Evolutionary conservation across 2,329 filamentous ascomycete species (phyloP).

Genomic region (Beauveria varroae): DNA sequence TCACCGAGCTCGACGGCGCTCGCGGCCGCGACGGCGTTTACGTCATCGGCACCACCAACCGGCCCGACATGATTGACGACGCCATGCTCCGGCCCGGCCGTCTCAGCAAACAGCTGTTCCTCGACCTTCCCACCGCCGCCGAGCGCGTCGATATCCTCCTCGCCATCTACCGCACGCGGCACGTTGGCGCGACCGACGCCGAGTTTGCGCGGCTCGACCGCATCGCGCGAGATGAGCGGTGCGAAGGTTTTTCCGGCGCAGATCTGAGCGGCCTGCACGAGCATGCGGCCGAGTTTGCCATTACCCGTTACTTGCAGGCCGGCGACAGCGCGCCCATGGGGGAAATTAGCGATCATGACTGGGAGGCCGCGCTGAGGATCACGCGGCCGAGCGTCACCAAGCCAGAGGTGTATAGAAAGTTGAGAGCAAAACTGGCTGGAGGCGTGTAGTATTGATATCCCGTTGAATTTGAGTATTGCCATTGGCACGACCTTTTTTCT

Average conservation of each 20-base stretch:
- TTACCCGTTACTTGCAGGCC: conserved; percentile 29
- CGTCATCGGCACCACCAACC: conserved; percentile 89
- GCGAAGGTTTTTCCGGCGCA: conserved; percentile 68
- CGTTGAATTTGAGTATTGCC: background rate
- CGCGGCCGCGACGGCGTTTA: conserved; percentile 77
- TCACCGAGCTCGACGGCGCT: conserved; percentile 89
- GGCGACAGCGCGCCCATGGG: conserved; percentile 12
- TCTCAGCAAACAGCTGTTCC: conserved; percentile 79
- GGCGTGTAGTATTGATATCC: background rate
- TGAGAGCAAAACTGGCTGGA: conserved; percentile 24
- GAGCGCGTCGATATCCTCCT: conserved; percentile 81
- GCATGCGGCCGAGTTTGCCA: conserved; percentile 45
- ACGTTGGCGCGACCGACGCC: conserved; percentile 30
- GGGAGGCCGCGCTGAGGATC: conserved; percentile 43
- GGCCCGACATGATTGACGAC: conserved; percentile 92
- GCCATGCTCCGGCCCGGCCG: conserved; percentile 91
- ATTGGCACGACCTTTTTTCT: background rate
- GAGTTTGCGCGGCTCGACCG: conserved; percentile 47
- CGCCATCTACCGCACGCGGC: conserved; percentile 50
- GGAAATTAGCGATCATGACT: conserved; percentile 35
- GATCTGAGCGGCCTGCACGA: conserved; percentile 43
- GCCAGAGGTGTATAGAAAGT: conserved; percentile 33
- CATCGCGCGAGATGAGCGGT: conserved; percentile 60
- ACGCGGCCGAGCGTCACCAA: conserved; percentile 44
- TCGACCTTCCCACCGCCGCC: conserved; percentile 71